phyloP scores from a whole-genome alignment of 441 rosid genomes.

The Oxalis stricta region DNA sequence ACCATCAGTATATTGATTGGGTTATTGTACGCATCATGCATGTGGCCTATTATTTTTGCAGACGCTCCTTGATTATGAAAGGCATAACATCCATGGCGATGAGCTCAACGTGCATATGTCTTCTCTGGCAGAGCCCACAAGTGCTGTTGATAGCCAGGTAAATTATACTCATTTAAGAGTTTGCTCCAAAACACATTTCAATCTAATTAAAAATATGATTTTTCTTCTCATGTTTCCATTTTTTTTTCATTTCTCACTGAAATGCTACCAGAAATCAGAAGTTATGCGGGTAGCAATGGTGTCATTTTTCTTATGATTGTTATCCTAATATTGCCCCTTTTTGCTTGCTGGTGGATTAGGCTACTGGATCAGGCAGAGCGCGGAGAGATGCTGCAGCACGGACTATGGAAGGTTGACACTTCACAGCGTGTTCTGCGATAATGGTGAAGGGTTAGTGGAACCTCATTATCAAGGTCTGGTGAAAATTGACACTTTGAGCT shows the following conservation, averaged over 20 bases:
- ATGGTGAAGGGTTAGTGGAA: slow-evolving; percentile 50
- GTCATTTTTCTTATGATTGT: too few relatives aligned
- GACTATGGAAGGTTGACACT: slow-evolving; percentile 74
- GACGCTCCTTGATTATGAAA: slow-evolving; percentile 71
- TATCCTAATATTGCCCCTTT: slow-evolving; percentile 6
- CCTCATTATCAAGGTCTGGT: slow-evolving; percentile 37
- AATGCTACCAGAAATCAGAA: too few relatives aligned
- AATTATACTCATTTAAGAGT: background rate
- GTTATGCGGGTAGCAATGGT: too few relatives aligned
- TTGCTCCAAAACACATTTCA: background rate
- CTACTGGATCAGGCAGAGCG: slow-evolving; percentile 49
- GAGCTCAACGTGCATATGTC: slow-evolving; percentile 34
- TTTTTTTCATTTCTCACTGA: too few relatives aligned
- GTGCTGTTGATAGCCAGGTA: slow-evolving; percentile 47
- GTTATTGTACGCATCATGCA: background rate
- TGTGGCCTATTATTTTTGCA: slow-evolving; percentile 7
- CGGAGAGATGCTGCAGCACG: slow-evolving; percentile 65
- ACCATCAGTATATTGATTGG: background rate
- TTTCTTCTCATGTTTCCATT: background rate
- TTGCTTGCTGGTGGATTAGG: slow-evolving; percentile 21
- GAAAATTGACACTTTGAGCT: background rate
- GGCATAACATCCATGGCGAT: slow-evolving; percentile 36
- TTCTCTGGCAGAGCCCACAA: slow-evolving; percentile 25
- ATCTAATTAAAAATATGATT: background rate
- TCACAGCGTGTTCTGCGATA: slow-evolving; percentile 44